phyloP scores from a whole-genome alignment of 805 yeast genomes.

The Kodamaea leandrae region DNA sequence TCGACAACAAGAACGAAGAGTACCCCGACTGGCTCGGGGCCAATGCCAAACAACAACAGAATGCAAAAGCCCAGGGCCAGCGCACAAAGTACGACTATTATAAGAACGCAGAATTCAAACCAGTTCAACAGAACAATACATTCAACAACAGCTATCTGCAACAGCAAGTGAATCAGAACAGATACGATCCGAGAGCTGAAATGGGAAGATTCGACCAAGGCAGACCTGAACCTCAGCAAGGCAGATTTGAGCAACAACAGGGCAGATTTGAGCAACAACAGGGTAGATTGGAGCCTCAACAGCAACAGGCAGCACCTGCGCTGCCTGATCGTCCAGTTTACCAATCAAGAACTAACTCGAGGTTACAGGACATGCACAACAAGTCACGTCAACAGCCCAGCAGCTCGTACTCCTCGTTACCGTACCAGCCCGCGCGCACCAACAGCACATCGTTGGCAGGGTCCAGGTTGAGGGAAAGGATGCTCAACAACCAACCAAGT shows the following conservation, averaged over 20 bases:
- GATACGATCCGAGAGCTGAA: constrained; percentile 12
- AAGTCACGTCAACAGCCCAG: constrained; percentile 41
- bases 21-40: constrained; percentile 46
- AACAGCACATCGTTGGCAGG: constrained; percentile 26
- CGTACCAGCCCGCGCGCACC: constrained; percentile 20
- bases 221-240: not conserved
- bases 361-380: constrained; percentile 40
- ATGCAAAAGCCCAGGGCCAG: constrained; percentile 8
- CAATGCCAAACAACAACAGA: constrained; percentile 12
- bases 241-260: constrained; percentile 6
- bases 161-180: constrained; percentile 12
- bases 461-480: constrained; percentile 28
- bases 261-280: constrained; percentile 11
- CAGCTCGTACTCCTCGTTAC: constrained; percentile 25
- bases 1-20: constrained; percentile 28
- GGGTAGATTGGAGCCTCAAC: constrained; percentile 5
- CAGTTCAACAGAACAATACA: constrained; percentile 12
- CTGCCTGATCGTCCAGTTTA: constrained; percentile 16
- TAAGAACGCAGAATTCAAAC: constrained; percentile 15
- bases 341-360: constrained; percentile 32
- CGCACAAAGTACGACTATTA: constrained; percentile 10
- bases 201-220: constrained; percentile 7
- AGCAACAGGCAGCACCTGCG: constrained; percentile 2
- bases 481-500: constrained; percentile 20
- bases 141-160: constrained; percentile 11